Base-by-base conservation (phyloP, 768 basidiomycete genomes). In the Coprinopsis sp. region DNA sequence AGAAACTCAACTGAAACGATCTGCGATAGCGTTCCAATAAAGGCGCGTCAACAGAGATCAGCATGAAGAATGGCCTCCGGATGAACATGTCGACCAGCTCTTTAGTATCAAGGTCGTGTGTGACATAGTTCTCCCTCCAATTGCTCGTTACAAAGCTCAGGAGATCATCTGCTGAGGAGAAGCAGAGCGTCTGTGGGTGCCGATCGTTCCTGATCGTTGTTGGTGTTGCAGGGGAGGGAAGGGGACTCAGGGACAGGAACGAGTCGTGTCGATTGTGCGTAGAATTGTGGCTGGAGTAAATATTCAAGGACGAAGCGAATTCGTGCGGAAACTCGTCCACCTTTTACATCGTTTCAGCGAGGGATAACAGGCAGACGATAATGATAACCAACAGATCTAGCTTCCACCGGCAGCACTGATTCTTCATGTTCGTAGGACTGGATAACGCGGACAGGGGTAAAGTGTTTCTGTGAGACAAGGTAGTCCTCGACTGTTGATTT, bases 41-140 rank as follows among this genome's bases (percentile, higher is more conserved):
- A 0, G 93, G 93, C 0, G 91, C 95, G 51, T 97, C 92, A 24
- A 92, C 74, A 37, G 69, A 77, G 36, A 96, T 67, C 19, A 98
- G 75, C 61, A 97, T 69, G 62, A 96, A 92, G 63, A 92, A 98
- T 0, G 96, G 96, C 14, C 96, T 72, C 58, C 83, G 92, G 28
- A 79, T 62, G 58, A 96, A 97, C 39, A 73, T 65, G 49, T 77
- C 76, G 28, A 98, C 69, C 13, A 80, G 64, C 3, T 72, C 65
- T 23, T 67, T 66, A 1, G 77, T 80, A 33, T 61, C 59, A 18
- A 94, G 63, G 59, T 90, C 86, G n/a, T 70, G 64, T 0, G 93
- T 95, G 24, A 97, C 91, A 55, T 84, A 91, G 57, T 89, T 70
- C 6, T 70, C 62, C 34, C 73, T 75, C 95, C 95, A 99, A 52